Evolutionary conservation across 2,329 filamentous ascomycete species (phyloP).

Genomic region (Rutstroemia sp.): DNA sequence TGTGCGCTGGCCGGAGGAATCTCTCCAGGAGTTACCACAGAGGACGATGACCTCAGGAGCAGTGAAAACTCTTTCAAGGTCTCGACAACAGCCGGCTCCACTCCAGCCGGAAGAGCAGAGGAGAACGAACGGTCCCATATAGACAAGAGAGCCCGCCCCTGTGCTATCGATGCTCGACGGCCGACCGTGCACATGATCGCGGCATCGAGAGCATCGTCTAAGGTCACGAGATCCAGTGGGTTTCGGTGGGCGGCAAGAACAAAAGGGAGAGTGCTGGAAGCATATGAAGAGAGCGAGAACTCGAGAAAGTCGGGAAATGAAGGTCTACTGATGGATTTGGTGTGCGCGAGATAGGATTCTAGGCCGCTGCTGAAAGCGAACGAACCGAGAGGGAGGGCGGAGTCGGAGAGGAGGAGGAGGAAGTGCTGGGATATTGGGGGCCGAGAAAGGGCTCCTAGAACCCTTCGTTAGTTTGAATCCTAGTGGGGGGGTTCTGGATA

Average conservation of each 20-base stretch:
- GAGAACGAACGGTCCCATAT: constrained; percentile 70
- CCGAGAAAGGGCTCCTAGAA: background rate
- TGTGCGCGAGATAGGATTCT: constrained; percentile 74
- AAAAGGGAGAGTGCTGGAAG: constrained; percentile 67
- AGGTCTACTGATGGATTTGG: constrained; percentile 31
- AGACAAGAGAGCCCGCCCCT: constrained; percentile 65
- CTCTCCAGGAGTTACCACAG: constrained; percentile 12
- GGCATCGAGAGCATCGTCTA: constrained; percentile 74
- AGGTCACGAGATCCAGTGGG: constrained; percentile 41
- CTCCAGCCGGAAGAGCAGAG: constrained; percentile 27
- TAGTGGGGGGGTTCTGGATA: no score
- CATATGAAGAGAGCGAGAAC: constrained; percentile 63
- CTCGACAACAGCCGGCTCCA: constrained; percentile 15
- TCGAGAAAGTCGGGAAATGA: constrained; percentile 61
- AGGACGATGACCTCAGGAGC: constrained; percentile 20
- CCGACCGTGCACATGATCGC: constrained; percentile 73
- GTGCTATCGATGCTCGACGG: constrained; percentile 64
- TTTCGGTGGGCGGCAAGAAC: constrained; percentile 58
- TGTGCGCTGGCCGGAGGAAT: constrained; percentile 51
- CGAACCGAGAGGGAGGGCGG: constrained; percentile 73
- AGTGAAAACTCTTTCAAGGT: constrained; percentile 23
- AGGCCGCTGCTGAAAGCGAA: constrained; percentile 81
- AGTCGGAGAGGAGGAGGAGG: constrained; percentile 72
- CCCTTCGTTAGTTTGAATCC: no score
- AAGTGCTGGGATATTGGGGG: constrained; percentile 43